Percentiles rank a stretch among this genome's conserved stretches.
phyloP scores from a whole-genome alignment of 805 yeast genomes.

The Ogataea sp. region DNA sequence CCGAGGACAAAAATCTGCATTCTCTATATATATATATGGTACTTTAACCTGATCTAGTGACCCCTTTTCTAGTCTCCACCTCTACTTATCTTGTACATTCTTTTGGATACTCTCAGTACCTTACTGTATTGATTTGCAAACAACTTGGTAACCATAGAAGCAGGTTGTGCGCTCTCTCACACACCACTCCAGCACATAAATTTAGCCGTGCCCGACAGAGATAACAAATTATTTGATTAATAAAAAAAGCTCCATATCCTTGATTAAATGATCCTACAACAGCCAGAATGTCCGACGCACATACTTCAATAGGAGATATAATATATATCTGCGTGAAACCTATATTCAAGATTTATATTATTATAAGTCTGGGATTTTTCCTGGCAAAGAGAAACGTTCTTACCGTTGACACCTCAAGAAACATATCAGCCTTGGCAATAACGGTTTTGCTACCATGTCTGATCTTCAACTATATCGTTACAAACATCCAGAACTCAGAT shows the following conservation, averaged over 20 bases:
- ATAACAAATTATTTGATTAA: too few relatives aligned
- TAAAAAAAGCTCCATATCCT: not conserved
- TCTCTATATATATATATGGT: too few relatives aligned
- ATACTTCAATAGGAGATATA: conserved; percentile 44
- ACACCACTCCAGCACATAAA: too few relatives aligned
- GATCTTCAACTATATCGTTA: conserved; percentile 65
- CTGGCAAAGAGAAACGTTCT: conserved; percentile 58
- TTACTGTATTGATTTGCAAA: too few relatives aligned
- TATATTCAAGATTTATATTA: conserved; percentile 72
- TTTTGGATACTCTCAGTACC: too few relatives aligned
- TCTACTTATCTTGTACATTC: too few relatives aligned
- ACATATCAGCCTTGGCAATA: conserved; percentile 61
- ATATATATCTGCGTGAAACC: conserved; percentile 80
- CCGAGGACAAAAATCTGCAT: too few relatives aligned
- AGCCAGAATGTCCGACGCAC: not conserved
- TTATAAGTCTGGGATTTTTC: conserved; percentile 57
- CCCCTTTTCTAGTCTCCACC: too few relatives aligned
- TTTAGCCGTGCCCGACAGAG: too few relatives aligned
- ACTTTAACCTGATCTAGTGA: too few relatives aligned
- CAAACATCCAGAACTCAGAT: conserved; percentile 57
- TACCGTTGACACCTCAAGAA: conserved; percentile 59
- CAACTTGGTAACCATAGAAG: too few relatives aligned
- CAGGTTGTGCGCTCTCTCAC: too few relatives aligned
- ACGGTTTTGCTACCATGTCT: conserved; percentile 67
- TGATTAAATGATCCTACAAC: not conserved